Conservation (phyloP, 164 flowering plant species). For the Sextonia rubra region DNA sequence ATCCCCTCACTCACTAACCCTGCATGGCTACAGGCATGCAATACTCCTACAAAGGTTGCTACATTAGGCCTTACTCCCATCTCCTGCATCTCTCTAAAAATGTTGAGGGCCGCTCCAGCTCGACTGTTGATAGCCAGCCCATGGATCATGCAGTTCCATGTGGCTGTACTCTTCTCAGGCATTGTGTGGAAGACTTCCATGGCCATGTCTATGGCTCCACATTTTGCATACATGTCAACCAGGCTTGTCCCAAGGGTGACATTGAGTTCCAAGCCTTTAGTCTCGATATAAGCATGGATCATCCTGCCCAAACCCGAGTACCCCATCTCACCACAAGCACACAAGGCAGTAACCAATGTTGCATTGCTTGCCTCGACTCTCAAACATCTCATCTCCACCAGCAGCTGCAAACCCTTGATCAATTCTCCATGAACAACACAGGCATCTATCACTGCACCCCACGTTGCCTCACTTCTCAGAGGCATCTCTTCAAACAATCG, state of each 20-base stretch:
- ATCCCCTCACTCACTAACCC: constrained; percentile 12
- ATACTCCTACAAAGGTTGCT: constrained; percentile 15
- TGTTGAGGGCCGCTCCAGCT: constrained; percentile 1
- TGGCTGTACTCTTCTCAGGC: constrained; percentile 10
- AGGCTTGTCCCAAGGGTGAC: constrained; percentile 20
- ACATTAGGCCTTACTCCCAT: constrained; percentile 7
- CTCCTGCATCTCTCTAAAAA: constrained; percentile 12
- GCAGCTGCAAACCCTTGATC: constrained; percentile 8
- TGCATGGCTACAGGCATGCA: constrained; percentile 23
- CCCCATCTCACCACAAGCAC: constrained; percentile 14
- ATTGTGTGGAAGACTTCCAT: constrained; percentile 11
- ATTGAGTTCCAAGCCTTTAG: constrained; percentile 17
- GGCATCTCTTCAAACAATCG: constrained; percentile 17
- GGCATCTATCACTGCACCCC: constrained; percentile 17
- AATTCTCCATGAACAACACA: constrained; percentile 7
- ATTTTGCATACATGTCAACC: constrained; percentile 18
- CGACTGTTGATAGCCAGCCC: constrained; percentile 19
- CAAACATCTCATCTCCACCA: constrained; percentile 14
- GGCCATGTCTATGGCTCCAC: constrained; percentile 21
- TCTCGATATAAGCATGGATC: constrained; percentile 10
- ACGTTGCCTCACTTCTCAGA: constrained; percentile 14
- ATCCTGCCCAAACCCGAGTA: constrained; percentile 15
- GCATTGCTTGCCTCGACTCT: constrained; percentile 15
- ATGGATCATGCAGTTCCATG: constrained; percentile 23
- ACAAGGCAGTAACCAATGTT: constrained; percentile 14